Evolutionary conservation across 2,329 filamentous ascomycete species (phyloP).

Genomic region (Coniochaeta prunicola): DNA sequence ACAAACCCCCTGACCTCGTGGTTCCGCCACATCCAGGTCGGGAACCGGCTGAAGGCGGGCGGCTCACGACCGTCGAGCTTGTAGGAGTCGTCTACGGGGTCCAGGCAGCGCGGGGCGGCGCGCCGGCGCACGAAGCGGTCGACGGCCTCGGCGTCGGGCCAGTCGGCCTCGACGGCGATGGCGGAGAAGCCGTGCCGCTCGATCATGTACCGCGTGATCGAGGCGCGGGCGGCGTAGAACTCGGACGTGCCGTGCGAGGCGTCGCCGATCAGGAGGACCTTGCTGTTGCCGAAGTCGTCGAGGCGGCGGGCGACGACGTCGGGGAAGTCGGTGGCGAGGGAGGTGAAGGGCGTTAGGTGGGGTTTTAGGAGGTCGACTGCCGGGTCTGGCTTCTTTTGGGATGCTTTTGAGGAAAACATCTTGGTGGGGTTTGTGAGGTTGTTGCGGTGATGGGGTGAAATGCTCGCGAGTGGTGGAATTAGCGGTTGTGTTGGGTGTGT

Average conservation of each 20-base stretch:
- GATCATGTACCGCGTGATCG: constrained; percentile 43
- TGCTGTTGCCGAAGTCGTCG: constrained; percentile 11
- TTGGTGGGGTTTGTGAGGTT: not conserved
- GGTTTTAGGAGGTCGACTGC: not conserved
- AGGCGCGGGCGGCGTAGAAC: constrained; percentile 43
- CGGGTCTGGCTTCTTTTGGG: not conserved
- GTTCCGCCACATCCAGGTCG: constrained; percentile 51
- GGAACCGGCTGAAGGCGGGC: constrained; percentile 41
- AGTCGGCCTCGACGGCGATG: constrained; percentile 44
- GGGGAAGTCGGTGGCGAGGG: constrained; percentile 2
- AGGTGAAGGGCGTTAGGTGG: not conserved
- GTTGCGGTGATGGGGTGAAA: not conserved
- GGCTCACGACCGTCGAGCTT: constrained; percentile 16
- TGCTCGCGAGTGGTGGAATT: not conserved
- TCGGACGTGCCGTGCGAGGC: constrained; percentile 43
- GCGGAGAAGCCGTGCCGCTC: constrained; percentile 41
- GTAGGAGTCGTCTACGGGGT: constrained; percentile 14
- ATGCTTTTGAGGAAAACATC: not conserved
- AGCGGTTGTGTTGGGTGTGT: not conserved
- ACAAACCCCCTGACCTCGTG: constrained; percentile 40
- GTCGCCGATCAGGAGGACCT: constrained; percentile 19
- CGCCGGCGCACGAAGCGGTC: constrained; percentile 42
- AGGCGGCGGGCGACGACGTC: constrained; percentile 3
- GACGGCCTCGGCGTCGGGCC: constrained; percentile 43
- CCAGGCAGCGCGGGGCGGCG: constrained; percentile 4